These are phyloP conservation scores for Tylopilus sp. DNA, from an alignment of 768 basidiomycete species.

Conservation along the genomic window DNA sequence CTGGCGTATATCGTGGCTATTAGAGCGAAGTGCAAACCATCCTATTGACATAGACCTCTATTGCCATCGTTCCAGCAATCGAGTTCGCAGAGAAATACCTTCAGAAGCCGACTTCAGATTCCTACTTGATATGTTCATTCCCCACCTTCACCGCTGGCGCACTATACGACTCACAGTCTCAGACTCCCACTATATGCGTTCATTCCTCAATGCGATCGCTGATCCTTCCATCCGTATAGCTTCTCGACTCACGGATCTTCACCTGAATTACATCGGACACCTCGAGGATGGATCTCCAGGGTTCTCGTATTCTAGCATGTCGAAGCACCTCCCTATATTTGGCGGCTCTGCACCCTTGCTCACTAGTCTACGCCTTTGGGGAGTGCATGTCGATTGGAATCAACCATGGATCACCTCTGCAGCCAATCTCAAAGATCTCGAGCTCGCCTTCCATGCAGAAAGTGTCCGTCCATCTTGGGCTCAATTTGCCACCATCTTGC, in stretches of 20 bases:
- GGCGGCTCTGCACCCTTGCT: conserved; percentile 52
- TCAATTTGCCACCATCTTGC: background rate
- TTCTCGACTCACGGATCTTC: conserved; percentile 51
- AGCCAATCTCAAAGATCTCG: conserved; percentile 34
- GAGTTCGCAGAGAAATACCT: too few relatives aligned
- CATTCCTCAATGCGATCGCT: conserved; percentile 42
- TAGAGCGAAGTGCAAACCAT: too few relatives aligned
- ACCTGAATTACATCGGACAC: conserved; percentile 59
- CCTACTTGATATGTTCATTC: conserved; percentile 40
- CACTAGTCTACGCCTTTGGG: conserved; percentile 32
- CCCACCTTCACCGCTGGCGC: conserved; percentile 55
- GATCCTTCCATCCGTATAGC: conserved; percentile 40
- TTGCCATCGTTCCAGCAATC: too few relatives aligned
- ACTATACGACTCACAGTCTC: conserved; percentile 45
- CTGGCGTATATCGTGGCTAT: too few relatives aligned
- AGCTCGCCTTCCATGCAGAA: background rate
- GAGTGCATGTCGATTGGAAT: conserved; percentile 46
- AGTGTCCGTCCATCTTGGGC: background rate
- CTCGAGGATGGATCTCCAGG: conserved; percentile 29
- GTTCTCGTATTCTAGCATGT: conserved; percentile 25
- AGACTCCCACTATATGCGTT: conserved; percentile 45
- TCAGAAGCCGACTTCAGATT: conserved; percentile 20
- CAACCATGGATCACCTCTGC: conserved; percentile 32
- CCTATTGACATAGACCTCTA: too few relatives aligned
- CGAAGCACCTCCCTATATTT: conserved; percentile 46